Percentiles rank a stretch among this genome's conserved stretches.
These are phyloP conservation scores for Bisporella sp. DNA, from an alignment of 2,329 filamentous ascomycete species.

Conservation along the genomic window DNA sequence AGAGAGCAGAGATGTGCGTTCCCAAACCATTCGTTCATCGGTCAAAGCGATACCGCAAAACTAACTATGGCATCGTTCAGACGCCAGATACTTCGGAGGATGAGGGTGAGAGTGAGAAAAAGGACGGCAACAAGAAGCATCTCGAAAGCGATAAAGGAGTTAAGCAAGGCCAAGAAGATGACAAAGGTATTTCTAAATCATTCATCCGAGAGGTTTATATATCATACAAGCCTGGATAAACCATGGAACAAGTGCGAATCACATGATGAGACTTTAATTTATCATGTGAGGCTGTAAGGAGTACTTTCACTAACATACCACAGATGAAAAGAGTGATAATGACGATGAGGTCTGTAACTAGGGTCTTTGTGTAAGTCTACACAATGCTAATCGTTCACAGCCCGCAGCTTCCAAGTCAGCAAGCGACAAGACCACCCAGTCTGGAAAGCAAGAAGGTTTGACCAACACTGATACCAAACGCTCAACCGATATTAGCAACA, in stretches of 20 bases:
- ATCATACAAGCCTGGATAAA: too few relatives aligned
- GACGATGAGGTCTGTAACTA: constrained; percentile 15
- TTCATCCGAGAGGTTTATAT: too few relatives aligned
- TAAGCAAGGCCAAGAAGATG: constrained; percentile 14
- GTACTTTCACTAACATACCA: too few relatives aligned
- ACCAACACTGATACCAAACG: constrained; percentile 45
- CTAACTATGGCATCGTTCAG: background rate
- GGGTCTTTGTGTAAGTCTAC: too few relatives aligned
- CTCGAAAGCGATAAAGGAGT: constrained; percentile 29
- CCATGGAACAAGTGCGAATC: too few relatives aligned
- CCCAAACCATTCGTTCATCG: too few relatives aligned
- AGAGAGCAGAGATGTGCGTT: constrained; percentile 16
- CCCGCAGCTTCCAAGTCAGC: constrained; percentile 23
- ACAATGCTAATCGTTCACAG: constrained; percentile 1
- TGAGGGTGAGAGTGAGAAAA: constrained; percentile 26
- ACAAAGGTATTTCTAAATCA: background rate
- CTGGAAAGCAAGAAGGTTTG: constrained; percentile 45
- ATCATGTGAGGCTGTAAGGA: too few relatives aligned
- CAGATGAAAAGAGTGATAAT: background rate
- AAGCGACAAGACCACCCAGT: constrained; percentile 33
- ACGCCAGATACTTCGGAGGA: constrained; percentile 27
- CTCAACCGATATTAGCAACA: constrained; percentile 34
- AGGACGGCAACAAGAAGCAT: constrained; percentile 32
- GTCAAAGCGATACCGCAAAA: background rate
- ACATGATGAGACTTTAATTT: too few relatives aligned